Percentiles rank a stretch among this genome's conserved stretches.
Conservation (phyloP, 2,329 filamentous ascomycete species). For the Plectosphaerella cucumerina region DNA sequence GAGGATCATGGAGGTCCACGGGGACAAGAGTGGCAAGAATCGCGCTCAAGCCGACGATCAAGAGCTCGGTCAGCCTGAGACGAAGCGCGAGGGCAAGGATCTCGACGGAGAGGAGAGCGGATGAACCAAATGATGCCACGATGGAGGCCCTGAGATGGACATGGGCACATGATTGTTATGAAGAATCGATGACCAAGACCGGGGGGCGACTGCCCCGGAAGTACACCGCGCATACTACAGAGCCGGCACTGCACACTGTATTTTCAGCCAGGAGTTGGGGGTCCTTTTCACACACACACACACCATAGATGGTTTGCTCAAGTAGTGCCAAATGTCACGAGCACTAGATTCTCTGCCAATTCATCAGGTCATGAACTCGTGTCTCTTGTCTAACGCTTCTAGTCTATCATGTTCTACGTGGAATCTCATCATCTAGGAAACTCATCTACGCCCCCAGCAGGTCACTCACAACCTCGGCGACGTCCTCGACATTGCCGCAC, state of each 20-base stretch:
- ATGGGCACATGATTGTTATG: background rate
- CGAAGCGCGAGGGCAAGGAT: background rate
- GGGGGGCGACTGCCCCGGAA: too few species aligned
- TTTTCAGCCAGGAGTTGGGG: slow-evolving; percentile 1
- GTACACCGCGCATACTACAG: background rate
- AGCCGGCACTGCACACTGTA: background rate
- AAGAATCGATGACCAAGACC: too few species aligned
- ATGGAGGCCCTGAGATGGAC: background rate
- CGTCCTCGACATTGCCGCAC: slow-evolving; percentile 46
- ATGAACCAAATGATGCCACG: background rate
- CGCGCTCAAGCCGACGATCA: background rate
- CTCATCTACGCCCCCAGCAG: slow-evolving; percentile 9
- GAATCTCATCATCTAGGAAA: too few species aligned
- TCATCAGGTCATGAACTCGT: background rate
- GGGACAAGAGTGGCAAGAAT: slow-evolving; percentile 16
- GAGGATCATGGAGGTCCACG: slow-evolving; percentile 48
- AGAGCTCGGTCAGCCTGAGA: background rate
- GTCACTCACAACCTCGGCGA: slow-evolving; percentile 28
- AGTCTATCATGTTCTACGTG: too few species aligned
- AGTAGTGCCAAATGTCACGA: background rate
- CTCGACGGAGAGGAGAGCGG: too few species aligned
- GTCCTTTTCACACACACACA: background rate
- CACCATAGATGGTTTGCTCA: background rate
- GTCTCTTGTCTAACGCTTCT: background rate
- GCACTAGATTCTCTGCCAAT: background rate